Evolutionary conservation across 495 filamentous ascomycete genomes (phyloP), one percentile per base, ranked within the genome.

Genomic region (Copromyces sp.): DNA sequence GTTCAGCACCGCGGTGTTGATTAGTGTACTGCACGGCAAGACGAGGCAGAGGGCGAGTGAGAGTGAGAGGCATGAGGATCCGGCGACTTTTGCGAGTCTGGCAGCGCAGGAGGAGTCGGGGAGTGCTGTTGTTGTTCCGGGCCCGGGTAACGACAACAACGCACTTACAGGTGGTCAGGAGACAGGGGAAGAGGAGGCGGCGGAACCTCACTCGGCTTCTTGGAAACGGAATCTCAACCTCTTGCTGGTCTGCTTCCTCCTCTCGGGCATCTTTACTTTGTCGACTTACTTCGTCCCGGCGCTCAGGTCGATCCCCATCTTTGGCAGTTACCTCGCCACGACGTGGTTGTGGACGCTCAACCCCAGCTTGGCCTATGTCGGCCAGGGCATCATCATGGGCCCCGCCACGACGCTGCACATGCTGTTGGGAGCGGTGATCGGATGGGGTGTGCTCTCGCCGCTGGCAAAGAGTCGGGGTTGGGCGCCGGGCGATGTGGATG

Each of bases 301-400:
- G 42, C 82, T 98, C 38, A 90, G 93, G 24, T 89, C 93, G 75
- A 84, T 99, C 44, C 95, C 96, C 5, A 84, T 99, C 42, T 92
- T 98, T 75, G 95, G 95, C 0, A 79, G 87, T 2, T 80, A 86
- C 8, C 86, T 96, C 9, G 94, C 94, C 0, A 80, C 85, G 17
- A 89, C 89, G 29, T 99, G 95, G 95, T 85, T 98, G 3, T 99
- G 95, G 95, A 95, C 92, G 20, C 85, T 99, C 16, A 99, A 99
- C 73, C 95, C 96, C 6, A 95, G 92, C 65, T 90, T 96, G 37
- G 95, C 95, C 38, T 98, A 99, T 78, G 88, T 98, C 32, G 95
- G 95, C 3, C 90, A 93, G 81, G 90, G 90, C 17, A 91, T 93
- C 65, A 88, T 90, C 89, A 98, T 87, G 97, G 97, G 95, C 80